Base-by-base conservation (phyloP, 306 rosid species). In the Acacia confusa region DNA sequence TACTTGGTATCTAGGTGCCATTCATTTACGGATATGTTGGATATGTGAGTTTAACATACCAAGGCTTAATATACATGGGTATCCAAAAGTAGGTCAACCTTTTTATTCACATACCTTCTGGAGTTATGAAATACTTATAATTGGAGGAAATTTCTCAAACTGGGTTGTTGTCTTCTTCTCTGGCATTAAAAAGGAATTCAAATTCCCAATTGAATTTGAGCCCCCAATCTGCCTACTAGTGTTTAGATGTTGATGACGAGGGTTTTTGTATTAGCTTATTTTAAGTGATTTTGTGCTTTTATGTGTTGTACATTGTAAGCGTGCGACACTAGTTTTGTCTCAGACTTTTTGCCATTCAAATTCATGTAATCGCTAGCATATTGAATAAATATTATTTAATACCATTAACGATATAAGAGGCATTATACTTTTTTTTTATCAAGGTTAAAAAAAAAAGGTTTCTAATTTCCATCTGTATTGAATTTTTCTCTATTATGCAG, bases 401-500 rank as follows among this genome's bases (percentile, higher is more conserved):
- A 20, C 73, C 50, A 70, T 41, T 41, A 20, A 70, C 9, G 8
- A 22, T 27, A 4, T 52, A 70, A 53, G 76, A 65, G 20, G 58
- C 71, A 9, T 68, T 68, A 9, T 68, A 10, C 53, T 72, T 77
- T 45, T 77, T 45, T 76, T 43, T 58, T 55, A 66, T 81, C 36
- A 45, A 25, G 77, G 50, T 16, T 19, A 57, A 45, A 65, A 52
- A 60, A 47, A 14, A 36, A 47, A 2, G 13, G 20, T 69, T 75
- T 79, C 48, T 84, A 38, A 48, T 66, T 74, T 74, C 20, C 4
- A 36, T 13, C 22, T 36, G 9, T 61, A 27, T 69, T 40, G 79
- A 16, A 34, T 74, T 19, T 75, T 82, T 48, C 44, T 47, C 32
- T 75, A 41, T 77, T 13, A 72, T 86, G 89, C 86, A 91, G 98